phyloP scores from a whole-genome alignment of 2,329 filamentous ascomycete species.

The Penicillium sp. region DNA sequence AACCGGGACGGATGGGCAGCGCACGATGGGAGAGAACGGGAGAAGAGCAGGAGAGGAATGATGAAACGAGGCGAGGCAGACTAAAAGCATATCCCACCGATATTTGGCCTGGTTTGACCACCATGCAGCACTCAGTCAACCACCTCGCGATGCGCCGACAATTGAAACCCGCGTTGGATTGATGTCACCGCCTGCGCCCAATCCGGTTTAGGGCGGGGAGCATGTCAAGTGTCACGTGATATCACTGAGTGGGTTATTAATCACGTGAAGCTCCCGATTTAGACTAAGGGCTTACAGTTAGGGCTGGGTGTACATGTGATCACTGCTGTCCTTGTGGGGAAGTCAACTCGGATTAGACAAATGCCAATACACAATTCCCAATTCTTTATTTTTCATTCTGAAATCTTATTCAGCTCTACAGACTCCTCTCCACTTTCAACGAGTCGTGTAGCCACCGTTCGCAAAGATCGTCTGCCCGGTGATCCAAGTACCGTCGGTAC shows the following conservation, averaged over 20 bases:
- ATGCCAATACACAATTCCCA: too few relatives aligned
- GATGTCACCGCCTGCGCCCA: slow-evolving; percentile 1
- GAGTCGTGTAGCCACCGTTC: slow-evolving; percentile 50
- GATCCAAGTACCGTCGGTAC: slow-evolving; percentile 47
- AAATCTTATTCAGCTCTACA: background rate
- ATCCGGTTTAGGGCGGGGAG: background rate
- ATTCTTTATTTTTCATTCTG: background rate
- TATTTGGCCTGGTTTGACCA: too few relatives aligned
- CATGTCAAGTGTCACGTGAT: background rate
- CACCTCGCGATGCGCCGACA: too few relatives aligned
- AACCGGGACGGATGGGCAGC: background rate
- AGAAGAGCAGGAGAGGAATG: background rate
- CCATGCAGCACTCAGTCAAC: too few relatives aligned
- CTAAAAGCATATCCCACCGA: background rate
- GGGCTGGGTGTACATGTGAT: too few relatives aligned
- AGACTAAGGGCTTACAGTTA: too few relatives aligned
- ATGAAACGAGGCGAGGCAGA: background rate
- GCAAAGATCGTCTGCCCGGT: slow-evolving; percentile 51
- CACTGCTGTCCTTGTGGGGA: too few relatives aligned
- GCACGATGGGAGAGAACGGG: too few relatives aligned
- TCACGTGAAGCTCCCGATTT: too few relatives aligned
- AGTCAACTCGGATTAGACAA: too few relatives aligned
- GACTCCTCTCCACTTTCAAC: slow-evolving; percentile 30
- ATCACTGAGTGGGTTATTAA: too few relatives aligned
- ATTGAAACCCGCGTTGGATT: too few relatives aligned